Evolutionary conservation across 805 yeast genomes (phyloP).

Genomic region (Grigorovia yakushimaensis): DNA sequence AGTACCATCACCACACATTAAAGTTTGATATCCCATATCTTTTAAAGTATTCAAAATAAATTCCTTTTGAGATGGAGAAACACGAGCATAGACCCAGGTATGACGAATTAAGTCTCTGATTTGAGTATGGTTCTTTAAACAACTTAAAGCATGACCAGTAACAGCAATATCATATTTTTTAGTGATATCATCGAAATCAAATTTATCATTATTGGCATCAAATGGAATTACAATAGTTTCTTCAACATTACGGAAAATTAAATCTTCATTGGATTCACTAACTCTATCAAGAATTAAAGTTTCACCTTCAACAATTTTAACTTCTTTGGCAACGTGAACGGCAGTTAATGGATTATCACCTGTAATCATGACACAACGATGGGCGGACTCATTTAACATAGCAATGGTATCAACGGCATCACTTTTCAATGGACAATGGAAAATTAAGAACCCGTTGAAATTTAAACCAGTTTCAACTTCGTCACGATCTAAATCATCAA

Average conservation of each 20-base stretch:
- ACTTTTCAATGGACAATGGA: conserved; percentile 92
- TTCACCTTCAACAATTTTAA: conserved; percentile 73
- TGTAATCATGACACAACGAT: conserved; percentile 94
- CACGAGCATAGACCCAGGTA: conserved; percentile 97
- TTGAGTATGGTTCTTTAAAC: conserved; percentile 57
- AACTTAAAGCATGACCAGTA: conserved; percentile 80
- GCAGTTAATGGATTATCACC: conserved; percentile 99
- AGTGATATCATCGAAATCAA: conserved; percentile 38
- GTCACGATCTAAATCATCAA: conserved; percentile 60
- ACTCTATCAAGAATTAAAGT: conserved; percentile 81
- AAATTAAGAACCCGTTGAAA: conserved; percentile 90
- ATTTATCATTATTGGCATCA: conserved; percentile 38
- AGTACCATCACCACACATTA: conserved; percentile 99
- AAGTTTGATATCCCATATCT: conserved; percentile 80
- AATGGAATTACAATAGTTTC: conserved; percentile 66
- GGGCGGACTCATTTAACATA: conserved; percentile 91
- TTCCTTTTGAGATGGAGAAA: conserved; percentile 93
- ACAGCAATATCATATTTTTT: conserved; percentile 74
- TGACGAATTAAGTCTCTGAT: conserved; percentile 66
- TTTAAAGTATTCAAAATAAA: conserved; percentile 76
- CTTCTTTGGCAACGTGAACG: conserved; percentile 93
- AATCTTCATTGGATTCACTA: conserved; percentile 53
- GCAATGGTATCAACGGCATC: conserved; percentile 86
- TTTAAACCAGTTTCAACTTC: conserved; percentile 61
- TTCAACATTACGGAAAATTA: conserved; percentile 78